These are phyloP conservation scores for Hypoxylon sp. DNA, from an alignment of 2,329 filamentous ascomycete genomes.

Conservation along the genomic window DNA sequence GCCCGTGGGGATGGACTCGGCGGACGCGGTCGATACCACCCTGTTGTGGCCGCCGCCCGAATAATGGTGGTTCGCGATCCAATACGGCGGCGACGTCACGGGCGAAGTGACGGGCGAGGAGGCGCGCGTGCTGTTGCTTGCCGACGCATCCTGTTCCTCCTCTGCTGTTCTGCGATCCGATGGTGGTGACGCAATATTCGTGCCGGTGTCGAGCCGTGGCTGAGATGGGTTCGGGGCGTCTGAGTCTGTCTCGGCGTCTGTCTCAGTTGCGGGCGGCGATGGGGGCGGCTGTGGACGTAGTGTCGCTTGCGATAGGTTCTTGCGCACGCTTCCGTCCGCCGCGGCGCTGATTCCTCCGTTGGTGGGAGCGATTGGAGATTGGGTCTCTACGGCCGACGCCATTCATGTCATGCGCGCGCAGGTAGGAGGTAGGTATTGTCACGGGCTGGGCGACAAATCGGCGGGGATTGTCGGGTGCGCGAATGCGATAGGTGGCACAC, in stretches of 20 bases:
- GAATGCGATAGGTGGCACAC: constrained; percentile 10
- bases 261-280: constrained; percentile 52
- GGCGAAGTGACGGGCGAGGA: constrained; percentile 48
- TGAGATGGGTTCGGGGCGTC: constrained; percentile 36
- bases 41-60: constrained; percentile 57
- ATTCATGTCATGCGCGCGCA: constrained; percentile 39
- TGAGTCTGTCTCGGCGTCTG: constrained; percentile 50
- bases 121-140: constrained; percentile 13
- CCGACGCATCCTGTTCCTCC: not conserved
- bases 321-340: constrained; percentile 35
- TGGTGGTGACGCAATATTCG: constrained; percentile 1
- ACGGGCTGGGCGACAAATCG: constrained; percentile 9
- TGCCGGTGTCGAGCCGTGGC: not conserved
- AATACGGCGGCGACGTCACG: constrained; percentile 59
- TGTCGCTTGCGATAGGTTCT: constrained; percentile 44
- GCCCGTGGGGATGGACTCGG: constrained; percentile 63
- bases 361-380: constrained; percentile 1
- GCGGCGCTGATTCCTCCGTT: constrained; percentile 17
- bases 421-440: constrained; percentile 6
- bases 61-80: constrained; percentile 51
- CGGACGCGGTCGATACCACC: constrained; percentile 63
- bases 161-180: constrained; percentile 14
- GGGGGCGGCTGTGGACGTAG: constrained; percentile 47
- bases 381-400: constrained; percentile 41
- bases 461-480: constrained; percentile 9